Evolutionary conservation across 305 asterid species (phyloP).

Genomic region (Caryopteris hybrid): DNA sequence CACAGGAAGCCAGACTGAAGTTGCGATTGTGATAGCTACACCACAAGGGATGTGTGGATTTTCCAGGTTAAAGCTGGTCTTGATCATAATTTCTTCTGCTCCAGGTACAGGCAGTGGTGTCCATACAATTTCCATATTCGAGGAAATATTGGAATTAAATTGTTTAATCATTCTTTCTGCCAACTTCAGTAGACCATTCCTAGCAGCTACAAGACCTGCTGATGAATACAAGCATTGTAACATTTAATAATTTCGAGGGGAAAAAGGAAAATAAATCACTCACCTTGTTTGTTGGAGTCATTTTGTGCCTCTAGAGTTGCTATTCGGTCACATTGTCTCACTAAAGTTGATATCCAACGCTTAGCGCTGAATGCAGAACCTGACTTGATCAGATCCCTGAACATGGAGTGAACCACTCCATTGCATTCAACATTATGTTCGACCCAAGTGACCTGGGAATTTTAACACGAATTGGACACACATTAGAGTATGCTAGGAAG

Average conservation of each 20-base stretch:
- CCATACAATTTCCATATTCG: slow-evolving; percentile 37
- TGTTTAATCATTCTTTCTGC: slow-evolving; percentile 38
- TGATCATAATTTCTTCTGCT: slow-evolving; percentile 36
- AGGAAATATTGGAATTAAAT: slow-evolving; percentile 30
- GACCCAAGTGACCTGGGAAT: slow-evolving; percentile 54
- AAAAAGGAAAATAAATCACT: background rate
- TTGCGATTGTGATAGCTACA: slow-evolving; percentile 33
- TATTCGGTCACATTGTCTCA: slow-evolving; percentile 33
- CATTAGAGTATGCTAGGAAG: too few relatives aligned
- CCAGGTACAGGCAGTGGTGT: slow-evolving; percentile 32
- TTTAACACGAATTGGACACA: background rate
- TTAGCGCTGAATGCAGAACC: slow-evolving; percentile 34
- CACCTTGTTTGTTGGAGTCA: slow-evolving; percentile 16
- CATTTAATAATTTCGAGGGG: background rate
- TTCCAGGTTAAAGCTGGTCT: slow-evolving; percentile 32
- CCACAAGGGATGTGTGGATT: slow-evolving; percentile 31
- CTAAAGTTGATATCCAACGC: slow-evolving; percentile 50
- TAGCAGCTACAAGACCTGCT: slow-evolving; percentile 25
- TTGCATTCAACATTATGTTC: slow-evolving; percentile 37
- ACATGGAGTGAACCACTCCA: slow-evolving; percentile 15
- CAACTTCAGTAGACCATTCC: slow-evolving; percentile 31
- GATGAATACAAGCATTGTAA: background rate
- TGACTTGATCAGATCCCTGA: slow-evolving; percentile 23
- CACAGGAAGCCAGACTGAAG: slow-evolving; percentile 45
- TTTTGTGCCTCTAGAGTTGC: slow-evolving; percentile 22